Conservation (phyloP, 139 green algal genomes). For the Pseudopediastrum boryanum region DNA sequence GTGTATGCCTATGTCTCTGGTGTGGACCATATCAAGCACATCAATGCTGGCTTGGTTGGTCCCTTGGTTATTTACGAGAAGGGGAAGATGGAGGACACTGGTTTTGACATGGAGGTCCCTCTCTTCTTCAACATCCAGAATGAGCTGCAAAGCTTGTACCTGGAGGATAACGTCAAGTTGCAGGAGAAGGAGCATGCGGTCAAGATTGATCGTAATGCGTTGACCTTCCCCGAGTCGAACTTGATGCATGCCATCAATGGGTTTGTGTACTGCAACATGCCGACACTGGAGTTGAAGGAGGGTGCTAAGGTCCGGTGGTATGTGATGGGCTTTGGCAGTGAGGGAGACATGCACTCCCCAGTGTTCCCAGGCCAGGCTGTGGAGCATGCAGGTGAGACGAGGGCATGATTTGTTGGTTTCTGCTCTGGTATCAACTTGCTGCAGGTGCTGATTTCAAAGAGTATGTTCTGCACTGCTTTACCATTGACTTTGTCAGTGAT, state of each 20-base stretch:
- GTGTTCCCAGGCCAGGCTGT: slow-evolving; percentile 43
- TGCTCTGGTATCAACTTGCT: too few species aligned
- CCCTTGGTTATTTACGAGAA: slow-evolving; percentile 40
- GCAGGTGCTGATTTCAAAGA: too few species aligned
- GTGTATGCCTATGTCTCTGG: slow-evolving; percentile 57
- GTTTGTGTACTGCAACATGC: slow-evolving; percentile 61
- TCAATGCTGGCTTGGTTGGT: slow-evolving; percentile 57
- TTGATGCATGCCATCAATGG: slow-evolving; percentile 62
- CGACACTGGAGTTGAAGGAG: slow-evolving; percentile 32
- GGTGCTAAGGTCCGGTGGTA: slow-evolving; percentile 38
- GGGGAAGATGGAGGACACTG: slow-evolving; percentile 10
- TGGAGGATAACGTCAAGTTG: neutral
- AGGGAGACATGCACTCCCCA: slow-evolving; percentile 60
- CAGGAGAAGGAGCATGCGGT: slow-evolving; percentile 8
- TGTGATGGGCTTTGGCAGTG: slow-evolving; percentile 51
- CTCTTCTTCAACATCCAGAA: slow-evolving; percentile 55
- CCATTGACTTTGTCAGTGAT: too few species aligned
- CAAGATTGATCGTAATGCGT: slow-evolving; percentile 18
- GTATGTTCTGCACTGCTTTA: too few species aligned
- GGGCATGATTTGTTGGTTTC: too few species aligned
- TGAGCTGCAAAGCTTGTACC: slow-evolving; percentile 36
- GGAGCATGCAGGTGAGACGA: neutral
- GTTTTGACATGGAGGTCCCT: slow-evolving; percentile 37
- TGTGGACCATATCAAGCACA: slow-evolving; percentile 51
- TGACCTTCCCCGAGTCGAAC: slow-evolving; percentile 45